phyloP scores from a whole-genome alignment of 768 basidiomycete genomes.

The Mycena galericulata region DNA sequence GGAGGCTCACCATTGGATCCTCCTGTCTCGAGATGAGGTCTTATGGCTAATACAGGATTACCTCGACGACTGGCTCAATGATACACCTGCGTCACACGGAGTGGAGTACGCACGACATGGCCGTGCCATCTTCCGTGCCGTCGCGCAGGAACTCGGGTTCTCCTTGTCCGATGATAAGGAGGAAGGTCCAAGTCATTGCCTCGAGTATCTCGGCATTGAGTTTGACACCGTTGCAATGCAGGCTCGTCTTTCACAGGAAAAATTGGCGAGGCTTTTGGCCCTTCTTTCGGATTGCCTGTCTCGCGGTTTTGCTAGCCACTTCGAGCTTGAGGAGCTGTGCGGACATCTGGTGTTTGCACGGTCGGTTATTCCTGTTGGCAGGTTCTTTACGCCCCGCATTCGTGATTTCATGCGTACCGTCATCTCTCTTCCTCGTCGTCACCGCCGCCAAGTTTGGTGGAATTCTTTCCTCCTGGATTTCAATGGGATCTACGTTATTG shows the following conservation, averaged over 20 bases:
- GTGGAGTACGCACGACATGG: neutral
- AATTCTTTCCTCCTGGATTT: conserved; percentile 10
- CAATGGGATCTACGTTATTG: conserved; percentile 35
- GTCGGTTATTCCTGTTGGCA: neutral
- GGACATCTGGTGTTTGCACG: conserved; percentile 11
- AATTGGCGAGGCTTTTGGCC: conserved; percentile 24
- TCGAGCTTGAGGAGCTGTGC: conserved; percentile 33
- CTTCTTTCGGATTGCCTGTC: neutral
- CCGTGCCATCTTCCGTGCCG: neutral
- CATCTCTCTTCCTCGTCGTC: neutral
- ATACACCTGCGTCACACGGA: neutral
- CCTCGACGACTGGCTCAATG: conserved; percentile 38
- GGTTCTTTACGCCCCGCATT: neutral
- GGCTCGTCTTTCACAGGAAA: conserved; percentile 34
- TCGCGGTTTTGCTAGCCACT: neutral
- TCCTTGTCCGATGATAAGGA: conserved; percentile 33
- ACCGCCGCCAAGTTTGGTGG: neutral
- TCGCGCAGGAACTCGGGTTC: conserved; percentile 30
- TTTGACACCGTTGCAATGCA: conserved; percentile 37
- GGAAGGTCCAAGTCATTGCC: conserved; percentile 27
- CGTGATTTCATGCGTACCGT: conserved; percentile 2
- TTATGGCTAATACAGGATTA: conserved; percentile 28
- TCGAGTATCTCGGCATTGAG: conserved; percentile 38
- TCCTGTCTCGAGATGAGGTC: conserved; percentile 22
- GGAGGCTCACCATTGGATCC: conserved; percentile 42